Base-by-base conservation (phyloP, 2,329 filamentous ascomycete species). In the Penicillium sp. region DNA sequence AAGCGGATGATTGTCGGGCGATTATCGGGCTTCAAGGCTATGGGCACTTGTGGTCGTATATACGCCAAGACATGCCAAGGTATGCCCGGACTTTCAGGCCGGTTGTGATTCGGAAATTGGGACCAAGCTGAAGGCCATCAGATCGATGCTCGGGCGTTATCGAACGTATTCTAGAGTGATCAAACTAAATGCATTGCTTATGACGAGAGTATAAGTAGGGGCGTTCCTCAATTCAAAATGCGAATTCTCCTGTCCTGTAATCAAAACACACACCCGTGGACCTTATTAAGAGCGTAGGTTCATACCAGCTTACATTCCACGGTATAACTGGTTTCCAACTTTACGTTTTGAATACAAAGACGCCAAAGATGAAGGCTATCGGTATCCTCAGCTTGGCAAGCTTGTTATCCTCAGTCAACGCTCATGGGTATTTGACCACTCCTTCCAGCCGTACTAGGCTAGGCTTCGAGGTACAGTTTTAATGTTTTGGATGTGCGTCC, bases 391-490 rank as follows among this genome's bases (percentile, higher is more conserved):
- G 31, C 3, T 14, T 57, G 14, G 8, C 22, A 10, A 37, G 31
- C 13, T 48, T 65, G 39, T 59, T 58, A 31, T 56, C 63, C 54
- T 55, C 60, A 44, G 65, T 68, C 46, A 61, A 70, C 46, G 79
- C 75, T 6, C 80, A 82, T 64, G 80, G 80, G 7, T 82, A 82
- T 57, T 51, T 81, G 39, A 75, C 70, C 4, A 72, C 70, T 2
- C 79, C 80, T 0, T 69, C 62, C 13, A 82, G 79, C 56, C 76
- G 80, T 8, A 79, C 76, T 4, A 71, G 77, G 24, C 73, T 80
- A 7, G 78, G 78, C 10, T 63, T 69, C 10, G 73, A 80, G 70
- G 80, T 81, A 62, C 29, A 5, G 5, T 31, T 31, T 4, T 11
- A 14, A 57, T 65, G 45, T 11, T 31, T 24, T 33, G n/a, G 31